These are phyloP conservation scores for Plasmodium relictum DNA, from an alignment of 169 alveolate genomes.

Conservation along the genomic window DNA sequence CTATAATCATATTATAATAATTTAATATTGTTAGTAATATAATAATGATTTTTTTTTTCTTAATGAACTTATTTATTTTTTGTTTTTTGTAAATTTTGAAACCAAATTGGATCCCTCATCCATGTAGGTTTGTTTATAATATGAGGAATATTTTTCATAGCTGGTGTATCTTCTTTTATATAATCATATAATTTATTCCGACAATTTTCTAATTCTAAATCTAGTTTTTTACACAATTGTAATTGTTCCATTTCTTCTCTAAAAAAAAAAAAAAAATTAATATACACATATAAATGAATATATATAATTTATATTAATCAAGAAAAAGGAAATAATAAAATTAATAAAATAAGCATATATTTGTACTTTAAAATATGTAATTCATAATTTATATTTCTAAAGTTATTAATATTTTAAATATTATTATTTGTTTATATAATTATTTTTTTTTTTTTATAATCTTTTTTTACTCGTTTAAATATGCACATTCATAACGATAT, in stretches of 20 bases:
- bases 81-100: constrained; percentile 51
- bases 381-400: too few relatives aligned
- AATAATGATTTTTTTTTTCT: background rate
- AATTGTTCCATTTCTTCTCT: constrained; percentile 78
- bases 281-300: background rate
- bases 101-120: constrained; percentile 68
- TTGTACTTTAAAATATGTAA: background rate
- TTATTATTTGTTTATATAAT: background rate
- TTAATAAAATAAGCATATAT: constrained; percentile 14
- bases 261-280: background rate
- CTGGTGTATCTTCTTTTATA: constrained; percentile 75
- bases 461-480: constrained; percentile 41
- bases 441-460: background rate
- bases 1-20: too few relatives aligned
- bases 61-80: constrained; percentile 24
- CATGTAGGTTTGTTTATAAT: constrained; percentile 69
- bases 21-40: too few relatives aligned
- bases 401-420: background rate
- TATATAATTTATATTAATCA: background rate
- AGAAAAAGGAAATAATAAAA: background rate
- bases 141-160: constrained; percentile 72
- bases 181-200: constrained; percentile 75
- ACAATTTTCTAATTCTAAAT: constrained; percentile 73
- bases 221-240: constrained; percentile 78
- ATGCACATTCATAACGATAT: constrained; percentile 83